Conservation (phyloP, 179 eudicot genomes). For the Beta lomatogona region DNA sequence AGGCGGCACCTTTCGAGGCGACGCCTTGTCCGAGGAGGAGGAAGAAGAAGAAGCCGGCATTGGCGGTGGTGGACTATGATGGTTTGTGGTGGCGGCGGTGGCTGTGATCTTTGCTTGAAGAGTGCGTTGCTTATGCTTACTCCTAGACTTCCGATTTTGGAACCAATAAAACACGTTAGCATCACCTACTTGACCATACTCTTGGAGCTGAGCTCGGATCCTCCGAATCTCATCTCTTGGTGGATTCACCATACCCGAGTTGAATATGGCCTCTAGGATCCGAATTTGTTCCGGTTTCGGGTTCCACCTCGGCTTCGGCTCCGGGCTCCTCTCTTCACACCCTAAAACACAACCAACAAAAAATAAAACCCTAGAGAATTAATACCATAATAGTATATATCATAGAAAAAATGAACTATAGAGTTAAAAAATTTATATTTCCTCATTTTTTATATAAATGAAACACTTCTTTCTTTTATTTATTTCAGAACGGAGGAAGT, state of each 20-base stretch:
- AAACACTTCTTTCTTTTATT: not conserved
- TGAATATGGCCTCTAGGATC: constrained; percentile 87
- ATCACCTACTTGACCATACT: constrained; percentile 90
- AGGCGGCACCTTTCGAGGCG: constrained; percentile 13
- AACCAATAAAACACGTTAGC: constrained; percentile 99
- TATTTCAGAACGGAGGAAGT: not conserved
- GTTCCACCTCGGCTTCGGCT: constrained; percentile 96
- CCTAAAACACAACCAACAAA: constrained; percentile 24
- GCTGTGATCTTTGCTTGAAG: constrained; percentile 39
- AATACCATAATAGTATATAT: not conserved
- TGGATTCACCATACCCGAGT: constrained; percentile 96
- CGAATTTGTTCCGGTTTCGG: constrained; percentile 94
- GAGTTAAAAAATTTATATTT: too few relatives aligned
- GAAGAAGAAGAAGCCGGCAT: constrained; percentile 30
- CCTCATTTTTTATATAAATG: not conserved
- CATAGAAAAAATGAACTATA: too few relatives aligned
- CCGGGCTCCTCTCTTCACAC: constrained; percentile 83
- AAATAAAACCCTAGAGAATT: constrained; percentile 29
- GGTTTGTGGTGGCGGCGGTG: constrained; percentile 36
- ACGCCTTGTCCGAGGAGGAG: constrained; percentile 32
- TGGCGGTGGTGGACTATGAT: not conserved
- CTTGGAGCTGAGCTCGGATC: constrained; percentile 75
- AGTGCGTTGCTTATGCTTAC: constrained; percentile 73
- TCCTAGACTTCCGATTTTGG: constrained; percentile 86
- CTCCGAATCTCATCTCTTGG: constrained; percentile 87